These are phyloP conservation scores for Backusella australiensis DNA, from an alignment of 192 early-diverging fungal species.

Conservation along the genomic window DNA sequence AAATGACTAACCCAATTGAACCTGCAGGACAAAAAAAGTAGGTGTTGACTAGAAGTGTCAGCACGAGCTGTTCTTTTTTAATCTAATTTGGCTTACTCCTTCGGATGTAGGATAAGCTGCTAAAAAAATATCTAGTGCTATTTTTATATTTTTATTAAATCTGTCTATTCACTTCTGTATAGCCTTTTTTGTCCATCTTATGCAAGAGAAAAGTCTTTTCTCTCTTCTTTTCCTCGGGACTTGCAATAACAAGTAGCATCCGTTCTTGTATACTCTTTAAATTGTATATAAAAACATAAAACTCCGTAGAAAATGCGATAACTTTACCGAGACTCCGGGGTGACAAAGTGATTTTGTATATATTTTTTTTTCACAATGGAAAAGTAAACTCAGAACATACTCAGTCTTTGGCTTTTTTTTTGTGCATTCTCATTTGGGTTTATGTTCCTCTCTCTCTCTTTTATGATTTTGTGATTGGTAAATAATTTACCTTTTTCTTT, in stretches of 20 bases:
- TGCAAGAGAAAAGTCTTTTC: not conserved
- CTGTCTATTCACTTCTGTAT: not conserved
- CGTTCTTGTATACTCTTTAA: not conserved
- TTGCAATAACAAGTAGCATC: not conserved
- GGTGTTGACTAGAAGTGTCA: not conserved
- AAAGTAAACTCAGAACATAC: not conserved
- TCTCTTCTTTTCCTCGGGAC: not conserved
- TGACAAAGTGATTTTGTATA: not conserved
- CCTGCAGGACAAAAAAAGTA: not conserved
- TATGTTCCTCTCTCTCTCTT: not conserved
- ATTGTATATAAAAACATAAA: conserved; percentile 1
- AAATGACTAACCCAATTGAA: not conserved
- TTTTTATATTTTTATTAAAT: not conserved
- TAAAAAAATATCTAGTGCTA: not conserved
- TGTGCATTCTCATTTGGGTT: not conserved
- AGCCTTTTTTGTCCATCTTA: not conserved
- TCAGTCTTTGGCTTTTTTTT: not conserved
- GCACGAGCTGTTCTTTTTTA: not conserved
- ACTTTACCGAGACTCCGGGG: not conserved
- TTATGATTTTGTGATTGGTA: not conserved
- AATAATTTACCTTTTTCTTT: not conserved
- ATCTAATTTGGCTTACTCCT: not conserved
- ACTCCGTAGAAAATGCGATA: not conserved
- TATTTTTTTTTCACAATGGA: not conserved
- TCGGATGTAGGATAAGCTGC: not conserved